Evolutionary conservation across 2,329 filamentous ascomycete species (phyloP), one percentile per base, ranked within the genome.

Genomic region (Talaromyces amestolkiae): DNA sequence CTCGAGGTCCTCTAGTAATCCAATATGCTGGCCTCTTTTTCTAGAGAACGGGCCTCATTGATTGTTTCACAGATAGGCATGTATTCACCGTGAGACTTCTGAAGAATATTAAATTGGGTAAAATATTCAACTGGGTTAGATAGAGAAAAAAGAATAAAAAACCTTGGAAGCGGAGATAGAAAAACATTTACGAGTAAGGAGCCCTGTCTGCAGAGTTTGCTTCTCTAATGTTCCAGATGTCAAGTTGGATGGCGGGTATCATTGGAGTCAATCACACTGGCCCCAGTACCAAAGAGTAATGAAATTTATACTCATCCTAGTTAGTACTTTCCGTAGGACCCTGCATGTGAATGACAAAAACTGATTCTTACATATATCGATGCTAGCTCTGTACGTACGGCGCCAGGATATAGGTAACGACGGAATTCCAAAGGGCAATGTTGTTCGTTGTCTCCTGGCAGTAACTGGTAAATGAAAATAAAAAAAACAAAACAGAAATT

Each of bases 311-410:
- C 1, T 37, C 33, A 37, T 39, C n/a, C 7, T 37, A 37, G 53
- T 53, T 33, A 33, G 49, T 53, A 15, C 33, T 56, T 22, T 24
- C 33, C 22, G 53, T 7, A 22, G 22, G 2, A n/a, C 37, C n/a
- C 17, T 35, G 27, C n/a, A 10, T 10, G n/a, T 22, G 31, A 35
- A 56, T 8, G 24, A 27, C 22, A 39, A 56, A 56, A 37, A 39
- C n/a, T 56, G 15, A 15, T 56, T 37, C 33, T 56, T 56, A 56
- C 53, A 56, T 24, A 22, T 37, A 56, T 56, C 53, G 31, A 37
- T 37, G 53, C 53, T 56, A 56, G 33, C 53, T 56, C 19, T 56
- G 53, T 56, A 56, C 11, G n/a, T 56, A 39, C 11, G 53, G 33
- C 9, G 53, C 31, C 53, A 11, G 31, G 31, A 33, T n/a, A 35